Evolutionary conservation across 352 stramenopile genomes (phyloP).

Genomic region (Phytophthora podocarpi): DNA sequence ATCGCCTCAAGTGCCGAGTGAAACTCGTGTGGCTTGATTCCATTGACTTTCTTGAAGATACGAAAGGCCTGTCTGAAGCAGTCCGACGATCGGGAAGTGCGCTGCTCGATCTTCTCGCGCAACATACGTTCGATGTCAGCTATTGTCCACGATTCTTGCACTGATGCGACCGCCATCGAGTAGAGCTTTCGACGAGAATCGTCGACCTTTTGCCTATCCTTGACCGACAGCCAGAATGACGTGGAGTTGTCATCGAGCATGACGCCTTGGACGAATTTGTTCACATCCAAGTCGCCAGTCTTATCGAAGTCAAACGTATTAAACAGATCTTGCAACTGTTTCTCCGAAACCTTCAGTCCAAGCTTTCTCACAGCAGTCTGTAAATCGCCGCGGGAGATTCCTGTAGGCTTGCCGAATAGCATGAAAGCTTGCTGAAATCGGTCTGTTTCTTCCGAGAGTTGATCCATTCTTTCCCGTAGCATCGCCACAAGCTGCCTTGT

Average conservation of each 20-base stretch:
- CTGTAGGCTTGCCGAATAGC: conserved; percentile 69
- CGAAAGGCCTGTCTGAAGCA: conserved; percentile 81
- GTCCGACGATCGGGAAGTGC: conserved; percentile 75
- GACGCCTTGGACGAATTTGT: conserved; percentile 81
- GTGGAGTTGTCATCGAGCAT: conserved; percentile 74
- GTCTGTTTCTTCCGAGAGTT: conserved; percentile 71
- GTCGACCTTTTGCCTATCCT: conserved; percentile 61
- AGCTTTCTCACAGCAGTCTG: conserved; percentile 57
- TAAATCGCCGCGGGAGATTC: conserved; percentile 64
- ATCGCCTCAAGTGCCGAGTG: conserved; percentile 61
- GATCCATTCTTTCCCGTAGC: conserved; percentile 67
- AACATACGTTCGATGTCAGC: conserved; percentile 82
- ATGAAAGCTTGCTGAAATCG: conserved; percentile 77
- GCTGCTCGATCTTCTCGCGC: conserved; percentile 84
- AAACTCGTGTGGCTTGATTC: conserved; percentile 78
- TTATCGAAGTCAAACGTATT: conserved; percentile 79
- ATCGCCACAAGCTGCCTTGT: conserved; percentile 63
- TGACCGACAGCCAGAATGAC: conserved; percentile 57
- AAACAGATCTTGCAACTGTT: conserved; percentile 67
- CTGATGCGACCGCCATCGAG: conserved; percentile 69
- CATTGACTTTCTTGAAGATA: conserved; percentile 87
- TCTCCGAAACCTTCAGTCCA: conserved; percentile 54
- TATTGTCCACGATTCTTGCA: conserved; percentile 77
- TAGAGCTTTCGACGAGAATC: conserved; percentile 53
- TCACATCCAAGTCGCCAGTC: conserved; percentile 76